Conservation (phyloP, 306 rosid genomes). For the Acacia confusa region DNA sequence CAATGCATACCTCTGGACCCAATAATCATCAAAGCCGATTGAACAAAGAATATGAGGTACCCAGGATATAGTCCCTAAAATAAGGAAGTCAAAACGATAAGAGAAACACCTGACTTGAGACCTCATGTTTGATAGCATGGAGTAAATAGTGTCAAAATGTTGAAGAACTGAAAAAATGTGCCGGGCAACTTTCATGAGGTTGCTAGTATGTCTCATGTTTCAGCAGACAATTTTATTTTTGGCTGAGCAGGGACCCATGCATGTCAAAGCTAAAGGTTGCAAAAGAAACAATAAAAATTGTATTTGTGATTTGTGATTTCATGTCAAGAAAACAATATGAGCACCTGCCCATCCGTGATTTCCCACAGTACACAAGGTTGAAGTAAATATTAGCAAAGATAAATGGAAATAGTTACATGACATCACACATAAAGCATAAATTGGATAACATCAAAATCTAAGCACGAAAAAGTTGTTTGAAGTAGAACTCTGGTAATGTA, state of each 20-base stretch:
- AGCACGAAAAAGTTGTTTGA: constrained; percentile 2
- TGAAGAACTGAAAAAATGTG: neutral
- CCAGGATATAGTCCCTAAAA: constrained; percentile 96
- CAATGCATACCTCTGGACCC: constrained; percentile 92
- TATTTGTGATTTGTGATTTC: neutral
- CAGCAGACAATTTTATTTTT: neutral
- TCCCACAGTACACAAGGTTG: constrained; percentile 2
- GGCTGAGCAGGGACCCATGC: neutral
- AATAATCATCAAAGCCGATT: constrained; percentile 96
- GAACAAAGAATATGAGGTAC: constrained; percentile 94
- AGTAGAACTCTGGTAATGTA: neutral
- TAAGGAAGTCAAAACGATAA: constrained; percentile 21
- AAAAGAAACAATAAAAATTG: neutral
- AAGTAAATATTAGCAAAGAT: neutral
- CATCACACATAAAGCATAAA: neutral
- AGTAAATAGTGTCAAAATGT: neutral
- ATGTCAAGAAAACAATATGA: neutral
- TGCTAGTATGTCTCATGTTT: neutral
- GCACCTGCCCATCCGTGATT: neutral
- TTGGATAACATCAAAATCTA: neutral
- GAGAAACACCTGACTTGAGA: neutral
- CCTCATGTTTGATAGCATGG: constrained; percentile 5
- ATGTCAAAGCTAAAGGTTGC: neutral
- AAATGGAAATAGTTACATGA: neutral
- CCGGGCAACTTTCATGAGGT: neutral